Base-by-base conservation (phyloP, 2,329 filamentous ascomycete species). In the Massarina eburnea region DNA sequence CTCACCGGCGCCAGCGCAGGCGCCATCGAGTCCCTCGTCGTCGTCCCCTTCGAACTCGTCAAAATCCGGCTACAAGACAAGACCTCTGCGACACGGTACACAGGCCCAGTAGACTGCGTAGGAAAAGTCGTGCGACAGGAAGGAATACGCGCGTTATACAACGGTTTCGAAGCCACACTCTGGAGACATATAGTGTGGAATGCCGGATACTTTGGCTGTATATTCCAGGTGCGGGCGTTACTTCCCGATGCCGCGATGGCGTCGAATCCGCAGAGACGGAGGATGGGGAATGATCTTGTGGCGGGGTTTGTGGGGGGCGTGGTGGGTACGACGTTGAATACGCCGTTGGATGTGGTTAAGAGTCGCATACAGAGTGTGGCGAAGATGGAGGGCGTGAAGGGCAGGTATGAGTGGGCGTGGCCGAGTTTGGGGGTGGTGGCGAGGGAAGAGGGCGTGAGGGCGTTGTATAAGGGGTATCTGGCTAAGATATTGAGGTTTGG, bases 141-240 rank as follows among this genome's bases (percentile, higher is more conserved):
- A 51, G 62, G 62, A 5, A 46, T 48, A 8, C 33, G 57, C 17
- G 62, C 61, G 3, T 50, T 66, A 2, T 66, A 66, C 36, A 64
- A 66, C 29, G 62, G 62, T 22, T 64, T 66, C 30, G 62, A 66
- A 46, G 59, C 59, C 4, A 66, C 62, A 22, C 49, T 66, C 2
- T 66, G 62, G 62, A 41, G 62, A 15, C 62, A 66, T 32, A 61
- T 66, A 5, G 61, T 66, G 6, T 66, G 62, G 61, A 66, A 66
- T 27, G 61, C 62, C 2, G 62, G 61, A 4, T 66, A 66, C 41
- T 66, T 66, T 49, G 62, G 62, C 5, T 66, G 62, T 32, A 64
- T 66, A 18, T 66, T 64, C 40, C 61, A 63, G 17, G 62, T 66
- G 6, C 49, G 62, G 14, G 49, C 52, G 14, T 54, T 58, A 41